A percentile compares a stretch with the other conserved stretches of the same genome.
phyloP scores from a whole-genome alignment of 371 early-diverging fungal species.

The Parasitella parasitica region DNA sequence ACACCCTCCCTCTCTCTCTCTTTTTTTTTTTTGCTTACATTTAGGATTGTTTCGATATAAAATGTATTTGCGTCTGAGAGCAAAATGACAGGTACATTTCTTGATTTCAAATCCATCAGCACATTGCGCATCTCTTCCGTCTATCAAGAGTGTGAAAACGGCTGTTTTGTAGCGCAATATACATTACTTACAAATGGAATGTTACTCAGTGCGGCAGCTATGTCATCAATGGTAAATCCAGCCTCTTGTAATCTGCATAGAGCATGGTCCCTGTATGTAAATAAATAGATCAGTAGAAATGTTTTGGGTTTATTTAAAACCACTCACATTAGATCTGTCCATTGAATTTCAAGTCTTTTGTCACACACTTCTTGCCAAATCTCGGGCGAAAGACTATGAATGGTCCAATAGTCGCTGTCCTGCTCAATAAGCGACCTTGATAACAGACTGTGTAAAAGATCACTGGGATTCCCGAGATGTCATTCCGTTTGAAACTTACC shows the following conservation, averaged over 20 bases:
- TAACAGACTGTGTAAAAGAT: not conserved
- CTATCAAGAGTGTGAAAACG: conserved; percentile 16
- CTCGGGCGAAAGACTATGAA: conserved; percentile 45
- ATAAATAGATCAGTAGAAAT: not conserved
- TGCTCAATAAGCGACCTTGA: conserved; percentile 71
- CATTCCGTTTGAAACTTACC: conserved; percentile 29
- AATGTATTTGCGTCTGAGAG: conserved; percentile 77
- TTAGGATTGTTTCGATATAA: conserved; percentile 69
- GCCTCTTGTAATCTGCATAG: conserved; percentile 55
- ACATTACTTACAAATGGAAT: conserved; percentile 64
- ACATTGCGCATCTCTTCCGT: conserved; percentile 56
- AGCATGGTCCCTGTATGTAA: conserved; percentile 42
- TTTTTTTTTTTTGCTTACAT: conserved; percentile 54
- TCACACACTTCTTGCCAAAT: conserved; percentile 31
- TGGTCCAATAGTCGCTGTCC: conserved; percentile 68
- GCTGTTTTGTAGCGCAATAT: not conserved
- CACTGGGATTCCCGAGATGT: not conserved
- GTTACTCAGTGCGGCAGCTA: conserved; percentile 43
- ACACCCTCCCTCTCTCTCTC: no score
- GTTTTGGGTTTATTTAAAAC: no score
- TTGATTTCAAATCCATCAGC: conserved; percentile 42
- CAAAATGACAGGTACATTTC: conserved; percentile 59
- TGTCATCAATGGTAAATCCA: conserved; percentile 51
- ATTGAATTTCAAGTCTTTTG: conserved; percentile 42
- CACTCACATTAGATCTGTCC: conserved; percentile 73